phyloP scores from a whole-genome alignment of 169 alveolate genomes.

The Cryptosporidium parvum region DNA sequence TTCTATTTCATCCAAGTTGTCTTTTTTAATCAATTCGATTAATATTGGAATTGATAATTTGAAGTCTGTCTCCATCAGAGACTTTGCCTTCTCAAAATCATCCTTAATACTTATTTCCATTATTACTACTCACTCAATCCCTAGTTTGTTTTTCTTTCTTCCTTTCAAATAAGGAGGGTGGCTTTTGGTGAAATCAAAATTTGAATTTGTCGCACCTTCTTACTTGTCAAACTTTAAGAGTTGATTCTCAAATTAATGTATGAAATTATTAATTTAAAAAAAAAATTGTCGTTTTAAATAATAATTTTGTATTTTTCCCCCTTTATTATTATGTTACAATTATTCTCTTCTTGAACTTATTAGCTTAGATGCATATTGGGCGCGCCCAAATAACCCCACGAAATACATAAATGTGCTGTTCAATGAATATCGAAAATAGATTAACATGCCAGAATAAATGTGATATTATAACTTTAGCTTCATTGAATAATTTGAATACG shows the following conservation, averaged over 20 bases:
- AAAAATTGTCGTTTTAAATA: background rate
- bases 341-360: background rate
- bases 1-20: slow-evolving; percentile 37
- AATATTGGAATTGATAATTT: slow-evolving; percentile 28
- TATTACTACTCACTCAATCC: background rate
- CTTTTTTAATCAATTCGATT: slow-evolving; percentile 22
- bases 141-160: background rate
- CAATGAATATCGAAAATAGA: background rate
- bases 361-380: slow-evolving; percentile 16
- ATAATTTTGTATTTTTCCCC: slow-evolving; percentile 3
- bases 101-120: slow-evolving; percentile 21
- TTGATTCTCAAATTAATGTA: background rate
- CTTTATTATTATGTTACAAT: background rate
- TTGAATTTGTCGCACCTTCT: background rate
- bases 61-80: slow-evolving; percentile 24
- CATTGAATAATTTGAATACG: background rate
- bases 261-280: background rate
- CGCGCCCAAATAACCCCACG: slow-evolving; percentile 15
- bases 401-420: background rate
- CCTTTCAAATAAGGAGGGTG: background rate
- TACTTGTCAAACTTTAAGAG: background rate
- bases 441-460: background rate
- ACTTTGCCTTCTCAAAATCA: slow-evolving; percentile 60
- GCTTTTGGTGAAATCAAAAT: background rate
- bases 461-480: background rate